phyloP scores from a whole-genome alignment of 306 rosid species.

The Castanea mollissima region DNA sequence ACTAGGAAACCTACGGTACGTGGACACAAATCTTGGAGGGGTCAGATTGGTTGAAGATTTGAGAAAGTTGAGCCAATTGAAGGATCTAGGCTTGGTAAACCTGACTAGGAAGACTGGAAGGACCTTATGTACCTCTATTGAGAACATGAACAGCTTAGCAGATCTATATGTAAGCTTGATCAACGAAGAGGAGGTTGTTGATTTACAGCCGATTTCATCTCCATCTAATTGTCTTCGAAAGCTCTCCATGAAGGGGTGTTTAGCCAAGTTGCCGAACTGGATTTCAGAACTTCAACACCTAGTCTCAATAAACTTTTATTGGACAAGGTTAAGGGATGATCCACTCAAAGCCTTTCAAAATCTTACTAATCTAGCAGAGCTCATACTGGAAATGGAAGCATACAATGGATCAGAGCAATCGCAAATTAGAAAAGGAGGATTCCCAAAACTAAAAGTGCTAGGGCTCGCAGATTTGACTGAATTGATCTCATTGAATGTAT shows the following conservation, averaged over 20 bases:
- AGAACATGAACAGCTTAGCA: conserved; percentile 1
- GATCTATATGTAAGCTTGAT: neutral
- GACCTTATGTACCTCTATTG: neutral
- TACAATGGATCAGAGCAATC: conserved; percentile 1
- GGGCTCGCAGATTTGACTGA: no score
- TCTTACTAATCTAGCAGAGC: no score
- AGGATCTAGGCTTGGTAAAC: neutral
- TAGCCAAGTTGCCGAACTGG: neutral
- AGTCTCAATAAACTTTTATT: no score
- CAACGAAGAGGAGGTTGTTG: neutral
- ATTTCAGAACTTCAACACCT: no score
- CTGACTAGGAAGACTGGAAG: neutral
- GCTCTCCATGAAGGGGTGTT: neutral
- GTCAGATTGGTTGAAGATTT: neutral
- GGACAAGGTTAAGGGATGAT: no score
- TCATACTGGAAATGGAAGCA: neutral
- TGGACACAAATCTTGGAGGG: neutral
- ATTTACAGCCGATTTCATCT: neutral
- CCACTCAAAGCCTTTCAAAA: no score
- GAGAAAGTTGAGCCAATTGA: neutral
- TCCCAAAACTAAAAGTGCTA: no score
- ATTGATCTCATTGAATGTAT: no score
- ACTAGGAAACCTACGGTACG: neutral
- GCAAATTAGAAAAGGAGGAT: neutral
- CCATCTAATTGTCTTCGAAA: neutral